Conservation (phyloP, 331 rosid genomes). For the Pyrus hybrid region DNA sequence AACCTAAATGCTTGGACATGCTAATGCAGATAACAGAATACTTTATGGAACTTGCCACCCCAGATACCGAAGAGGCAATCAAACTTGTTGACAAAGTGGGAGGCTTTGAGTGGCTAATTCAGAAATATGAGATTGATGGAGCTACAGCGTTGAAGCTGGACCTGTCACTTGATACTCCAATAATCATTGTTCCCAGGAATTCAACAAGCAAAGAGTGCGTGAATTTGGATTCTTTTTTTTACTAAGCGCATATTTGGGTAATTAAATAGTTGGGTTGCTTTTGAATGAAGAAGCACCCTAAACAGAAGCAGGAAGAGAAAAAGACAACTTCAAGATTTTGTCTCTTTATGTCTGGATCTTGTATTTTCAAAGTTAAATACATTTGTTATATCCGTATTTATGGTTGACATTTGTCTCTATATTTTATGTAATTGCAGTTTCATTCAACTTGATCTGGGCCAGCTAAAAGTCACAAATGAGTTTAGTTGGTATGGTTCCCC, state of each 20-base stretch:
- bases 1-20: neutral
- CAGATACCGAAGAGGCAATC: constrained; percentile 79
- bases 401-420: neutral
- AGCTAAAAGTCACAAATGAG: constrained; percentile 69
- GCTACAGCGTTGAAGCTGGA: constrained; percentile 85
- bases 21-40: constrained; percentile 64
- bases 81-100: constrained; percentile 97
- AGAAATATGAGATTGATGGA: constrained; percentile 94
- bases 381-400: neutral
- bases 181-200: constrained; percentile 76
- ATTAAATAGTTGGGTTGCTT: neutral
- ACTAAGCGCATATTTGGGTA: neutral
- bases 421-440: constrained; percentile 42
- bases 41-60: constrained; percentile 96
- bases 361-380: neutral
- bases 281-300: neutral
- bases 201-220: constrained; percentile 90
- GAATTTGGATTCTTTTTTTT: constrained; percentile 4
- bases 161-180: constrained; percentile 90
- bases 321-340: neutral
- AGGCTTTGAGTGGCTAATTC: constrained; percentile 92
- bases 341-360: constrained; percentile 5
- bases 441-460: constrained; percentile 97
- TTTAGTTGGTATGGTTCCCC: constrained; percentile 88
- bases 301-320: no score